phyloP scores from a whole-genome alignment of 2,329 filamentous ascomycete species.

The Sporothrix dimorphospora region DNA sequence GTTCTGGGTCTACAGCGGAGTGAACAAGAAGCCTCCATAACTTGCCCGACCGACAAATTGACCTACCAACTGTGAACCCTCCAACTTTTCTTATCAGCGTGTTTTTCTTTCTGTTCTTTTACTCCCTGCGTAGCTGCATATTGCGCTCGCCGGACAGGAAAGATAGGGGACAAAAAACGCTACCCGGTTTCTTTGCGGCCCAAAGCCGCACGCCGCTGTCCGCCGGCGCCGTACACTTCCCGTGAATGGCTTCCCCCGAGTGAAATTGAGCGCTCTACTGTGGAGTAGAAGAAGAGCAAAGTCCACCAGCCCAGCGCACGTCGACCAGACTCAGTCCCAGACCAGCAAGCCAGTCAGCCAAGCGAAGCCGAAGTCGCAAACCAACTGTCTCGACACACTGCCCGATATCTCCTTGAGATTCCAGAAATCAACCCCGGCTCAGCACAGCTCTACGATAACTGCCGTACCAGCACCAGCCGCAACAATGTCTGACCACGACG shows the following conservation, averaged over 20 bases:
- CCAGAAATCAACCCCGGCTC: background rate
- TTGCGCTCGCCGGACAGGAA: conserved; percentile 23
- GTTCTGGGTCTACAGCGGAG: conserved; percentile 93
- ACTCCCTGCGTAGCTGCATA: conserved; percentile 24
- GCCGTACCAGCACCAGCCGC: conserved; percentile 6
- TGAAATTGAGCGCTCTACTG: conserved; percentile 32
- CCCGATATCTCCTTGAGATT: background rate
- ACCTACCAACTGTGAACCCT: conserved; percentile 8
- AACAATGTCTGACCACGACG: conserved; percentile 69
- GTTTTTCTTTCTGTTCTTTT: conserved; percentile 19
- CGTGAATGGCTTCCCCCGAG: conserved; percentile 35
- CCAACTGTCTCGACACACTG: background rate
- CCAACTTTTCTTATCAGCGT: conserved; percentile 5
- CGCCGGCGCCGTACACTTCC: conserved; percentile 31
- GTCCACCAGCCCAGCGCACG: background rate
- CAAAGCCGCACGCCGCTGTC: conserved; percentile 35
- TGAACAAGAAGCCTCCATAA: conserved; percentile 98
- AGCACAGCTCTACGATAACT: background rate
- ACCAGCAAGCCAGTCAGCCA: conserved; percentile 1
- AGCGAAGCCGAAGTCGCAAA: background rate
- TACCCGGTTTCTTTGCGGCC: conserved; percentile 30
- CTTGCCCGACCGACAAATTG: conserved; percentile 47
- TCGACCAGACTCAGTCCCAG: conserved; percentile 3
- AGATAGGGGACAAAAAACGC: conserved; percentile 26
- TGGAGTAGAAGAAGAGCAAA: conserved; percentile 30